Conservation (phyloP, 2,329 filamentous ascomycete genomes). For the Alternaria brassicicola region DNA sequence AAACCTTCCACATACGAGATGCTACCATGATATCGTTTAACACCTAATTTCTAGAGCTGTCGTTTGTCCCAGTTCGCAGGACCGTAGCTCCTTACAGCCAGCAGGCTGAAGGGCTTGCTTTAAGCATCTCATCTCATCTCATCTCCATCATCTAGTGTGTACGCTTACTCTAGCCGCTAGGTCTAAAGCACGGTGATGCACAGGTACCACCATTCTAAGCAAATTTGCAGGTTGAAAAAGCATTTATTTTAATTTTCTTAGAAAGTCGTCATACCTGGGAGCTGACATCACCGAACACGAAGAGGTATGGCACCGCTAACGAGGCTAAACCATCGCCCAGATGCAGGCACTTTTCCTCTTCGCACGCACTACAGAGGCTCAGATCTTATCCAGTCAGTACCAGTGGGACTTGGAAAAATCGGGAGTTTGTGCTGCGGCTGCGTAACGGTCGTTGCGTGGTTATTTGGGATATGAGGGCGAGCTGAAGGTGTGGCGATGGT, state of each 20-base stretch:
- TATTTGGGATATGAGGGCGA: conserved; percentile 3
- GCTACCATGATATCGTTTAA: conserved; percentile 12
- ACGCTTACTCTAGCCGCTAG: not conserved
- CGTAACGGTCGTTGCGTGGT: not conserved
- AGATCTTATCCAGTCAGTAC: not conserved
- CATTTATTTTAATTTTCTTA: no score
- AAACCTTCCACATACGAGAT: conserved; percentile 14
- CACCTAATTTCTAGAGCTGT: not conserved
- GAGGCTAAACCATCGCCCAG: conserved; percentile 2
- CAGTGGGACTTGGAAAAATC: not conserved
- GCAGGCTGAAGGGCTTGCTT: conserved; percentile 3
- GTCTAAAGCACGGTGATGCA: conserved; percentile 6
- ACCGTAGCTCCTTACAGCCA: not conserved
- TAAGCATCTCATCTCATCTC: not conserved
- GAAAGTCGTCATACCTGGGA: no score
- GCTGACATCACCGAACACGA: conserved; percentile 8
- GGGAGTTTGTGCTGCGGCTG: not conserved
- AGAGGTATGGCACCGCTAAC: conserved; percentile 10
- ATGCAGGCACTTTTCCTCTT: conserved; percentile 6
- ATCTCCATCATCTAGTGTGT: not conserved
- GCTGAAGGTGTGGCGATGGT: not conserved
- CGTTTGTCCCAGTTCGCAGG: not conserved
- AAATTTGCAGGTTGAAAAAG: conserved; percentile 1
- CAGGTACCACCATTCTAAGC: not conserved
- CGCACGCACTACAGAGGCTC: not conserved